Base-by-base conservation (phyloP, 352 stramenopile species). In the Globisporangium okanoganense region DNA sequence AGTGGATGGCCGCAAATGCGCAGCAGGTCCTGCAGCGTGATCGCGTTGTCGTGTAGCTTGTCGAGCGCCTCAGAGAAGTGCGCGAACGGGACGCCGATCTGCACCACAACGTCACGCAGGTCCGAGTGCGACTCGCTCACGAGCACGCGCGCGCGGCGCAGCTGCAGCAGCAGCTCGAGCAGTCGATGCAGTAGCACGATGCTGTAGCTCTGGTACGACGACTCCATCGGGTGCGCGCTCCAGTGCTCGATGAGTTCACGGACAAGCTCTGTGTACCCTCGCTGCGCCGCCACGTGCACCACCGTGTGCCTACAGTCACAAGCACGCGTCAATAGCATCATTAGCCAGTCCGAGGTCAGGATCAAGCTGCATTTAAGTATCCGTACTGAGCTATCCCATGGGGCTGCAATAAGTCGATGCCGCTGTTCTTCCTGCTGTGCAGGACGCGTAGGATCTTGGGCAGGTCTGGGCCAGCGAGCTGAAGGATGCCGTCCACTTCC, bases 1-100 rank as follows among this genome's bases (percentile, higher is more conserved):
- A 93, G 67, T 0, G 84, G 84, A 20, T 92, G 84, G 3, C 84
- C 84, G 38, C 78, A 90, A 47, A 93, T 90, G 27, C 72, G 67
- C 9, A 93, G 56, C 31, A 93, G 62, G 38, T 93, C 78, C 53
- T 81, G 72, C 8, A 93, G 47, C 12, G 75, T 79, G 13, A 90
- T 70, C 1, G 64, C 72, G 10, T 77, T 63, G 38, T 85, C 72
- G 33, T 85, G 72, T 5, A 90, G 66, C 41, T 87, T 85, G 52
- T 90, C 79, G 13, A 90, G 62, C 14, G 73, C 77, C 36, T 90
- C 76, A 0, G 77, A 86, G 33, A 92, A 87, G n/a, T 83, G 72
- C 36, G 69, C 62, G 31, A 90, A 89, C 0, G 75, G 58, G 0
- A 89, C 76, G 5, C 84, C 80, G 25, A 90, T 70, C 31, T 79